Base-by-base conservation (phyloP, 106 monocot genomes). In the Phalaenopsis aphrodite region DNA sequence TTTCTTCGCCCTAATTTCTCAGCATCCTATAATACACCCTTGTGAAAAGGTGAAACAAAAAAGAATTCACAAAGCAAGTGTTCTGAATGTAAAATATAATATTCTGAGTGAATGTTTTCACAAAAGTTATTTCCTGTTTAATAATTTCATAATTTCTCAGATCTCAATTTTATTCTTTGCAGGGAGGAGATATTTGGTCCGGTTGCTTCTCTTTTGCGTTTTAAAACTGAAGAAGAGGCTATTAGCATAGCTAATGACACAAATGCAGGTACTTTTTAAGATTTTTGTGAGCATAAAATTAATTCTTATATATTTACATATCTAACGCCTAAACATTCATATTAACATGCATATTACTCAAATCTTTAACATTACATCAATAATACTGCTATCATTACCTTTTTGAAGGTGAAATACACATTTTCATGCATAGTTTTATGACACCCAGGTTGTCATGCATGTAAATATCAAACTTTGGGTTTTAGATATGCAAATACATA, bases 181-280 rank as follows among this genome's bases (percentile, higher is more conserved):
- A 97, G 97, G 83, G 94, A 97, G 78, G 97, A 97, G 84, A 84
- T 94, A 37, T 97, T 97, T 89, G 97, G 97, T 19, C 97, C 97
- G 30, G 94, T 97, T 83, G 94, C 97, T 78, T 92, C 97, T 65
- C 92, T 97, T 79, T 64, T 92, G 75, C 84, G 79, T 45, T 97
- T 97, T 82, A 94, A 92, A 85, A 94, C 89, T 42, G 97, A 97
- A 85, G 90, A 97, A 82, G 97, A 97, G 23, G 97, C 97, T 83
- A 84, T 97, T 81, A 81, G 55, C 36, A 90, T 97, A 19, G 97
- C 97, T 83, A 94, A 97, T 83, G 94, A 94, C 81, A 97, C 97
- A 76, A 92, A 90, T 83, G 94, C 97, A 85, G 97, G 97, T 97
- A 48, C 76, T 76, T 74, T 74, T 74, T 30, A 30, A 74, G 43